phyloP scores from a whole-genome alignment of 805 yeast species.

The Hanseniaspora singularis region DNA sequence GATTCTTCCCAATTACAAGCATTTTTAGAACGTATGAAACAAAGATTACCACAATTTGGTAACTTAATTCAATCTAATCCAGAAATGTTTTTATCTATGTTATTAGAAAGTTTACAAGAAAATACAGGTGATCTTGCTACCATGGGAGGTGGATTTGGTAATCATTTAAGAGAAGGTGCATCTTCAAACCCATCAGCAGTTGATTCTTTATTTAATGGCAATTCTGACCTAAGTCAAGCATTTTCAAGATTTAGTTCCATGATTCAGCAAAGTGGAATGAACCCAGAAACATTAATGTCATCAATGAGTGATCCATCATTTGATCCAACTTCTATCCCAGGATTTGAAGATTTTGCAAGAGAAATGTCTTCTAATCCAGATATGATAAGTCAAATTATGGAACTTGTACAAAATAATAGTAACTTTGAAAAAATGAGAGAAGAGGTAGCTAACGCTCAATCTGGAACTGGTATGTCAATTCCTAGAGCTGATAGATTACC shows the following conservation, averaged over 20 bases:
- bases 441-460: constrained; percentile 29
- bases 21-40: constrained; percentile 67
- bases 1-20: constrained; percentile 85
- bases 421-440: background rate
- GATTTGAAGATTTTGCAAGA: constrained; percentile 5
- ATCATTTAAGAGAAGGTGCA: background rate
- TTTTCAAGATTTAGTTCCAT: background rate
- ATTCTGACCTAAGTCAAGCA: background rate
- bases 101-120: constrained; percentile 47
- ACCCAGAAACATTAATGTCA: background rate
- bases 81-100: constrained; percentile 70
- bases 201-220: background rate
- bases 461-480: constrained; percentile 23
- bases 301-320: constrained; percentile 4
- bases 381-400: constrained; percentile 1
- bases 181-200: background rate
- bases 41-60: constrained; percentile 74
- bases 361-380: constrained; percentile 8
- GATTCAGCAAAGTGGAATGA: constrained; percentile 1
- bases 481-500: background rate
- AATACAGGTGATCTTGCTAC: constrained; percentile 39
- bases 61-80: constrained; percentile 71
- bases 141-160: constrained; percentile 26
- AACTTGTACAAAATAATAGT: background rate
- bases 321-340: constrained; percentile 12